Base-by-base conservation (phyloP, 2,329 filamentous ascomycete genomes). In the Sporothrix sp. region DNA sequence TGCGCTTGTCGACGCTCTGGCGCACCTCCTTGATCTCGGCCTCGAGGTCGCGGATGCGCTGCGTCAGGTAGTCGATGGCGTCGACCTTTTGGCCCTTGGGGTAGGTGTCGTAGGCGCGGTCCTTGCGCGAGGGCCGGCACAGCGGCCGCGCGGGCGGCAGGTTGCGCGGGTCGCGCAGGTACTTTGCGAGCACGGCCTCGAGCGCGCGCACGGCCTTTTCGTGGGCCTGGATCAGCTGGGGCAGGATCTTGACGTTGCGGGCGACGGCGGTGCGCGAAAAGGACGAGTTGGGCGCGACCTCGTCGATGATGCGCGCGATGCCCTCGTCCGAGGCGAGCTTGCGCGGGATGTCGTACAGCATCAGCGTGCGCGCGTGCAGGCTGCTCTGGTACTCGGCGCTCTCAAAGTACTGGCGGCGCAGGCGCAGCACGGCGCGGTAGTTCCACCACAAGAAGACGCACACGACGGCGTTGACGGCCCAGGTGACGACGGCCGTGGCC, bases 31-130 rank as follows among this genome's bases (percentile, higher is more conserved):
- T 87, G 66, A 98, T 89, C 62, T 94, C 80, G 10, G 81, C 66
- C 64, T 97, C 91, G 32, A 98, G 74, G 43, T 83, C 76, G 58
- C 82, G 81, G 62, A 98, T 96, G 16, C 90, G 82, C 48, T 84
- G 78, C 0, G 89, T 94, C 49, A 95, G 73, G 61, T 95, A 97
- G 56, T 95, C 87, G 61, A 98, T 97, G 16, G 93, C 88, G 63
- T 98, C 93, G 4, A 97, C 78, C 63, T 89, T 91, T 57, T 86
- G 79, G 13, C 79, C 79, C 30, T 76, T 78, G 21, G 82, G 74
- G 57, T 82, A 83, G 2, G 77, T 79, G 40, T 65, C 68, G 58
- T 80, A 82, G 1, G 80, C 76, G 51, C 79, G 81, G 60, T 96
- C 87, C 56, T 84, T 85, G 63, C 89, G 91, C 11, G 85, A 85